Evolutionary conservation across 352 stramenopile genomes (phyloP), one percentile per base, ranked within the genome.

Genomic region (Peronospora belbahrii): DNA sequence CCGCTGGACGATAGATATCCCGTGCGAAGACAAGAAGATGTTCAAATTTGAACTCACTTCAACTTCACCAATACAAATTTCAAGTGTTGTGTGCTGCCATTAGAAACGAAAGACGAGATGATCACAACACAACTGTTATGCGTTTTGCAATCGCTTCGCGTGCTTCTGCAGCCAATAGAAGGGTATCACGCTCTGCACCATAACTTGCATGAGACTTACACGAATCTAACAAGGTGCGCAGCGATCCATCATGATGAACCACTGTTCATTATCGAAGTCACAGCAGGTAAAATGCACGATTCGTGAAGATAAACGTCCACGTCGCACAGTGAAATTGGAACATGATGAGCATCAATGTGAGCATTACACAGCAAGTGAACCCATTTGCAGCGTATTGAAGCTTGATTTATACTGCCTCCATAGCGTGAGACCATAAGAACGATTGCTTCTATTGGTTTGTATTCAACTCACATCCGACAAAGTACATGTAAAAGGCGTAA

Each of bases 271-370:
- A n/a, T 19, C 78, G 76, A 11, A 59, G 23, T 75, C 9, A 90
- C 66, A 17, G 71, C 59, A 4, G 82, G 78, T 7, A 73, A 88
- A 30, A 96, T 43, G 56, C 90, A 85, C 8, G 62, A 48, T 8
- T 70, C 52, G 14, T 96, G 60, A 6, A 91, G 43, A 11, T 48
- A 42, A 36, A 76, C 65, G 48, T 85, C 85, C 23, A 74, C 68
- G 15, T 73, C 62, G 45, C 76, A 55, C n/a, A 55, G 23, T 76
- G 48, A 61, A 92, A 94, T n/a, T 83, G 83, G 42, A 82, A 81
- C 38, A 58, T 46, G 23, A 92, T 89, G 8, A 97, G 76, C 61
- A 93, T 70, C 7, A 89, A 57, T 10, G 95, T 67, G 17, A 97
- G 55, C 9, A 72, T 65, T 4, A 93, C 70, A 18, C 74, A 90